Evolutionary conservation across 2,329 filamentous ascomycete genomes (phyloP).

Genomic region (Neonectria punicea): DNA sequence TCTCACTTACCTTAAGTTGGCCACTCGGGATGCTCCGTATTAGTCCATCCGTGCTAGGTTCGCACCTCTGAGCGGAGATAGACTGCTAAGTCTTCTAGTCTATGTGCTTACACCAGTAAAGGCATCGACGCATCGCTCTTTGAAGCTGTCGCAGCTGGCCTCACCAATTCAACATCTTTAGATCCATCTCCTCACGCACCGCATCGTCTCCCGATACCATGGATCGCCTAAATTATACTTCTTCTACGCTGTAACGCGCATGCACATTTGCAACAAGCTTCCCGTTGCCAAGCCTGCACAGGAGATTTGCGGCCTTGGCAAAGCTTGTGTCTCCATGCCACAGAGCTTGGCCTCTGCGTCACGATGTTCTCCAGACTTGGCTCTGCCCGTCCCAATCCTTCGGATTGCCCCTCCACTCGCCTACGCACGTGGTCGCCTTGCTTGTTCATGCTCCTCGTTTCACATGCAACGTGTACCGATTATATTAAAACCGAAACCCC

Average conservation of each 20-base stretch:
- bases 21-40: not conserved
- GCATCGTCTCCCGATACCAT: not conserved
- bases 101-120: no score
- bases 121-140: not conserved
- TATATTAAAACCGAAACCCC: not conserved
- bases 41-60: not conserved
- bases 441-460: not conserved
- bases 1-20: not conserved
- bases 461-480: not conserved
- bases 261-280: constrained; percentile 34
- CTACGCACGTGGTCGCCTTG: not conserved
- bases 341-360: constrained; percentile 31
- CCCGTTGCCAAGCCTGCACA: constrained; percentile 38
- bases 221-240: not conserved
- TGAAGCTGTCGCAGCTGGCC: not conserved
- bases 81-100: no score
- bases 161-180: not conserved
- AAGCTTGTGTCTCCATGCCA: constrained; percentile 42
- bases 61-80: not conserved
- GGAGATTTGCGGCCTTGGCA: constrained; percentile 42
- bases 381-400: constrained; percentile 12
- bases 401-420: not conserved
- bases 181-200: not conserved
- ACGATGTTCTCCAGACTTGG: constrained; percentile 35
- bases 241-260: constrained; percentile 25